Evolutionary conservation across 2,329 filamentous ascomycete species (phyloP), one percentile per base, ranked within the genome.

Genomic region (Penicillium sclerotigenum): DNA sequence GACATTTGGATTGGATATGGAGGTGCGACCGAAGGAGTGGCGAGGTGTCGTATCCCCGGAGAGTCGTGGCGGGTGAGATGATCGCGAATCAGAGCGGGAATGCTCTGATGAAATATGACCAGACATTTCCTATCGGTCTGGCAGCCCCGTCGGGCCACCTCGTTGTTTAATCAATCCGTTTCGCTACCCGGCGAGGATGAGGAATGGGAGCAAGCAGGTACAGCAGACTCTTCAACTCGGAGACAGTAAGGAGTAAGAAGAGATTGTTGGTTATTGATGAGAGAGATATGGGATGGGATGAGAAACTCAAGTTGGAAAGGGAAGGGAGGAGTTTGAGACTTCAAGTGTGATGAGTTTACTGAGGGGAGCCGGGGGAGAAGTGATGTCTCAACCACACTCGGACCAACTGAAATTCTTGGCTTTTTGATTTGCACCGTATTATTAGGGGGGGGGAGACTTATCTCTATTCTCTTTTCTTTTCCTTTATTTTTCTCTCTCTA

Each of bases 1-100:
- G 36, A 80, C 71, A 64, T 80, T 75, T 45, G 73, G 71, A 59
- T 76, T 74, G 40, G 71, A 68, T 41, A 63, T 66, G 49, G 70
- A 69, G 33, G 64, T 69, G 59, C 63, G 68, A 68, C 62, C 60
- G 54, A 70, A 67, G 40, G 70, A 71, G 16, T 64, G 63, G 47
- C 63, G 65, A 66, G 63, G 60, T 59, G 68, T 68, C 59, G 67
- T 61, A 37, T 71, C 70, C 47, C 64, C 53, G 9, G 63, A 65
- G 33, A 56, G 53, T 22, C 59, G 65, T 54, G 65, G 65, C 26
- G 62, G 63, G 43, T 63, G 66, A 46, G 67, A 71, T 46, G 72
- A 69, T 54, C 58, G 66, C 45, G 69, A 71, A 33, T 65, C 62
- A 50, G 71, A 71, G 63, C 67, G 71, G 65, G 72, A 68, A 57